These are phyloP conservation scores for Tetracladium marchalianum DNA, from an alignment of 495 filamentous ascomycete species.

Conservation along the genomic window DNA sequence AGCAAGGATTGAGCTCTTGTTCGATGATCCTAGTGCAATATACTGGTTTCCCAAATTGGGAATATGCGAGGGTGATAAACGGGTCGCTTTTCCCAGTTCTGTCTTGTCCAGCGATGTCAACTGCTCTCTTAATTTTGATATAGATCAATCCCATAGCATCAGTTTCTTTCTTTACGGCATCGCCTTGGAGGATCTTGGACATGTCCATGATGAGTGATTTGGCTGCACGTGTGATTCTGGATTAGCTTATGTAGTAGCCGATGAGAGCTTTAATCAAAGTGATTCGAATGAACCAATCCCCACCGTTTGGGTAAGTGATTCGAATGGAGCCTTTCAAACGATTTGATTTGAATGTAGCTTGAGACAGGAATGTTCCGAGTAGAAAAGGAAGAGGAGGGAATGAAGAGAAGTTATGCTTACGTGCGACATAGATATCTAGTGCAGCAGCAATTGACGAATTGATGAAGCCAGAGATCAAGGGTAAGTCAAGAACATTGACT, in stretches of 20 bases:
- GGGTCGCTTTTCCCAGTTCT: slow-evolving; percentile 57
- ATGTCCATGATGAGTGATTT: slow-evolving; percentile 41
- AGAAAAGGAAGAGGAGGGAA: no score
- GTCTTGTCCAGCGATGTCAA: slow-evolving; percentile 15
- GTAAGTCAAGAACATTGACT: slow-evolving; percentile 42
- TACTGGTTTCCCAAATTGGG: slow-evolving; percentile 66
- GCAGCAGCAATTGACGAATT: slow-evolving; percentile 43
- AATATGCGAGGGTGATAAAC: slow-evolving; percentile 60
- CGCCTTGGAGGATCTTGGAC: slow-evolving; percentile 42
- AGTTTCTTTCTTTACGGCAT: slow-evolving; percentile 46
- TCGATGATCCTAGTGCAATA: slow-evolving; percentile 65
- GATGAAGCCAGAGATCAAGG: slow-evolving; percentile 41
- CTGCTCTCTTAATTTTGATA: slow-evolving; percentile 33
- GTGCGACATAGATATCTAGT: slow-evolving; percentile 45
- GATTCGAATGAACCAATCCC: no score
- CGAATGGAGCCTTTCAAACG: no score
- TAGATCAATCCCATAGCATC: slow-evolving; percentile 35
- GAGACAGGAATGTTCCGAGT: no score
- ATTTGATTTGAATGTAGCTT: no score
- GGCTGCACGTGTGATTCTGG: no score
- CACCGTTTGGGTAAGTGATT: no score
- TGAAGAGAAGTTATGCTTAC: no score
- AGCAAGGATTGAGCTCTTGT: slow-evolving; percentile 61
- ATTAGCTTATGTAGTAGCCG: no score
- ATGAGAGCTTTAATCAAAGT: no score